These are phyloP conservation scores for Phytopythium delawarense DNA, from an alignment of 352 stramenopile species.

Conservation along the genomic window DNA sequence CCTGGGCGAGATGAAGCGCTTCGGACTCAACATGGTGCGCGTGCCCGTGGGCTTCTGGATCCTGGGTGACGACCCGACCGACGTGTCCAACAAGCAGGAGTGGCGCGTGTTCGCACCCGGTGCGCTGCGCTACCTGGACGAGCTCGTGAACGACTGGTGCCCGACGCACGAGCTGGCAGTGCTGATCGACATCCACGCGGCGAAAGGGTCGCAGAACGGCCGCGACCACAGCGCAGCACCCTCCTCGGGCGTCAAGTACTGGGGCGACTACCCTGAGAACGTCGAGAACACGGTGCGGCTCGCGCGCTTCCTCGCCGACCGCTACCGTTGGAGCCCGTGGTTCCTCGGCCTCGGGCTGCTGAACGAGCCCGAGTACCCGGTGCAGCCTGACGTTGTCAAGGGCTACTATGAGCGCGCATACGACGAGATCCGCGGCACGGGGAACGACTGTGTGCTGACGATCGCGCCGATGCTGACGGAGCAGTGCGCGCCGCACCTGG, in stretches of 20 bases:
- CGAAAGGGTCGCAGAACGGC: slow-evolving; percentile 76
- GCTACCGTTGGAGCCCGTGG: slow-evolving; percentile 33
- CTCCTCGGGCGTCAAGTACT: slow-evolving; percentile 30
- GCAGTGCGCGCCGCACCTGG: slow-evolving; percentile 32
- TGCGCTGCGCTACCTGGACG: slow-evolving; percentile 60
- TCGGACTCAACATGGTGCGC: slow-evolving; percentile 70
- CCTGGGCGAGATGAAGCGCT: slow-evolving; percentile 55
- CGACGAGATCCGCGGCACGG: slow-evolving; percentile 43
- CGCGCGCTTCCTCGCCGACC: slow-evolving; percentile 39
- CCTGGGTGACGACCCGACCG: slow-evolving; percentile 35
- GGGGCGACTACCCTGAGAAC: slow-evolving; percentile 51
- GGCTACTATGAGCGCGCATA: slow-evolving; percentile 58
- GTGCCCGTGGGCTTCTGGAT: slow-evolving; percentile 85
- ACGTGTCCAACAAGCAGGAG: slow-evolving; percentile 45
- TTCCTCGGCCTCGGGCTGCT: slow-evolving; percentile 75
- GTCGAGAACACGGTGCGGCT: slow-evolving; percentile 66
- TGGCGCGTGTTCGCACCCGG: slow-evolving; percentile 36
- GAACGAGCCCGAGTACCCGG: slow-evolving; percentile 68
- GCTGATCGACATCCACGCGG: slow-evolving; percentile 75
- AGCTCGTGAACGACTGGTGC: slow-evolving; percentile 78
- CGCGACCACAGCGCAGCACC: slow-evolving; percentile 65
- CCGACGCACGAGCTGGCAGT: slow-evolving; percentile 60
- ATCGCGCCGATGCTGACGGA: slow-evolving; percentile 48
- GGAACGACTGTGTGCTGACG: slow-evolving; percentile 57
- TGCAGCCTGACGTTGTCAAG: slow-evolving; percentile 42